phyloP scores from a whole-genome alignment of 805 yeast genomes.

The Ogataea methanolica region DNA sequence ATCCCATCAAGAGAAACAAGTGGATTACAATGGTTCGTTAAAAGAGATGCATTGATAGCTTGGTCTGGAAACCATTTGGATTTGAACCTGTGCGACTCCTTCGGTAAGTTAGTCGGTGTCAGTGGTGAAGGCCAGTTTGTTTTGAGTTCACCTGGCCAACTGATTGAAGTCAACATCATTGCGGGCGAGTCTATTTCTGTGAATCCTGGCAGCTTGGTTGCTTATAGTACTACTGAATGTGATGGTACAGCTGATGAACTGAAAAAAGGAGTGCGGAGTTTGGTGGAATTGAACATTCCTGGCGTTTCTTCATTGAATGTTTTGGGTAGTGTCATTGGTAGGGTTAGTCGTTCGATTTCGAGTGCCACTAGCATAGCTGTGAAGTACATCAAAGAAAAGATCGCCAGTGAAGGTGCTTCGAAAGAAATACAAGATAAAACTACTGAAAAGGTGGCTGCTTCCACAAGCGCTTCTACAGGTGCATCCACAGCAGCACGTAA shows the following conservation, averaged over 20 bases:
- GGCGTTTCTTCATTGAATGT: slow-evolving; percentile 8
- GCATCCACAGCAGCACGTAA: background rate
- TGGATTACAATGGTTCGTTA: slow-evolving; percentile 33
- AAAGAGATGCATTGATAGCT: slow-evolving; percentile 35
- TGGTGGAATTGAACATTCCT: slow-evolving; percentile 24
- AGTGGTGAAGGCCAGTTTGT: slow-evolving; percentile 38
- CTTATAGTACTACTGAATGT: slow-evolving; percentile 20
- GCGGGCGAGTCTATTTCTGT: slow-evolving; percentile 36
- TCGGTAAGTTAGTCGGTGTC: slow-evolving; percentile 10
- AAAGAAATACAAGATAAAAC: background rate
- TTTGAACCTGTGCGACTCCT: slow-evolving; percentile 4
- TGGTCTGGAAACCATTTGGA: slow-evolving; percentile 42
- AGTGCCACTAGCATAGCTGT: background rate
- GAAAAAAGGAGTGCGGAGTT: slow-evolving; percentile 10
- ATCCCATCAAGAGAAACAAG: slow-evolving; percentile 23
- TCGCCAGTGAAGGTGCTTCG: background rate
- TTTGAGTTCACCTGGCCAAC: slow-evolving; percentile 35
- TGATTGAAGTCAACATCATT: slow-evolving; percentile 32
- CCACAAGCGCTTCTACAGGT: background rate
- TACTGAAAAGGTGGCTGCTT: background rate
- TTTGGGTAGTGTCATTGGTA: background rate
- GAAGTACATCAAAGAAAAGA: background rate
- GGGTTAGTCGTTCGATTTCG: background rate
- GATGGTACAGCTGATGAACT: slow-evolving; percentile 4
- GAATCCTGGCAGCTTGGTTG: slow-evolving; percentile 37